Evolutionary conservation across 2,329 filamentous ascomycete species (phyloP).

Genomic region (Cladosporium sp.): DNA sequence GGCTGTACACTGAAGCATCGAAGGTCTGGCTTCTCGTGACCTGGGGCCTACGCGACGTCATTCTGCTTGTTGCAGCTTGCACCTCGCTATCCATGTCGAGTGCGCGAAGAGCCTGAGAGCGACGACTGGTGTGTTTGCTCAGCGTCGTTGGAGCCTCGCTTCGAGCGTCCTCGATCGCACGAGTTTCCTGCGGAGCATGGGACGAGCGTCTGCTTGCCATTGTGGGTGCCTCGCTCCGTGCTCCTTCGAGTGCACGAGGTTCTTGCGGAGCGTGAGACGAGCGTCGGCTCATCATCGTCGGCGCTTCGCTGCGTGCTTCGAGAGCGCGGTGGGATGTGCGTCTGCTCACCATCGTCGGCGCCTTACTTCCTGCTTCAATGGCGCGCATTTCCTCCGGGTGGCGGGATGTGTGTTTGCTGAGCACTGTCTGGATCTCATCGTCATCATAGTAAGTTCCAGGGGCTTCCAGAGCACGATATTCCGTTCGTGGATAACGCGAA

Average conservation of each 20-base stretch:
- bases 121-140: conserved; percentile 21
- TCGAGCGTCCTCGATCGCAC: conserved; percentile 16
- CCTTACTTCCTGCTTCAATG: not conserved
- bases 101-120: conserved; percentile 15
- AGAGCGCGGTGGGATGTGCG: conserved; percentile 17
- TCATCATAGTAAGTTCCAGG: not conserved
- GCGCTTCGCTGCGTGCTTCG: conserved; percentile 13
- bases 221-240: not conserved
- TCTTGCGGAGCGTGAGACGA: conserved; percentile 19
- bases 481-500: conserved; percentile 16
- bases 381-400: conserved; percentile 12
- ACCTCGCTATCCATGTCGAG: conserved; percentile 22
- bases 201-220: conserved; percentile 18
- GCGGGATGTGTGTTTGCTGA: conserved; percentile 22
- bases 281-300: conserved; percentile 14
- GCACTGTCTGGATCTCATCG: conserved; percentile 20
- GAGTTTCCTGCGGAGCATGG: not conserved
- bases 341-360: conserved; percentile 11
- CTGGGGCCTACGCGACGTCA: conserved; percentile 20
- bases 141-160: conserved; percentile 1
- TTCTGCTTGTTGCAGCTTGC: conserved; percentile 21
- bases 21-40: conserved; percentile 23
- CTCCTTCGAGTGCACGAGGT: conserved; percentile 16
- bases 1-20: conserved; percentile 23
- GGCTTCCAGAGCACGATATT: not conserved